Evolutionary conservation across 2,329 filamentous ascomycete genomes (phyloP).

Genomic region (Botrytis pseudocinerea): DNA sequence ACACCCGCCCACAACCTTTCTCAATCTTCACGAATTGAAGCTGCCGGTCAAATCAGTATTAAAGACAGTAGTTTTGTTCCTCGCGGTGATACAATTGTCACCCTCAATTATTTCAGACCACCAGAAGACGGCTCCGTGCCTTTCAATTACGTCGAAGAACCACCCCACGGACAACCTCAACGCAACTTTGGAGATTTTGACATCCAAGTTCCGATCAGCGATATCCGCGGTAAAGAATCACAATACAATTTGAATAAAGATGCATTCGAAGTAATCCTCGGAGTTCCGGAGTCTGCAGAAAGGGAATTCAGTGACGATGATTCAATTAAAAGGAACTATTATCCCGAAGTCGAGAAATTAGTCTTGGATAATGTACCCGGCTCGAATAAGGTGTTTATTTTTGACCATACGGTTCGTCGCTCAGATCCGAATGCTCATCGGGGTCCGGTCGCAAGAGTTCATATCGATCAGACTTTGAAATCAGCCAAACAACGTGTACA

Average conservation of each 20-base stretch:
- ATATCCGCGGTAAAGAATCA: conserved; percentile 71
- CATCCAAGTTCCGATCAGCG: conserved; percentile 53
- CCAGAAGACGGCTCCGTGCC: conserved; percentile 56
- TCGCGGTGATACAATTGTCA: conserved; percentile 52
- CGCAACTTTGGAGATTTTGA: conserved; percentile 39
- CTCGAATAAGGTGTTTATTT: conserved; percentile 67
- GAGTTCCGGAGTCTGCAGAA: conserved; percentile 57
- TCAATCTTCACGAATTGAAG: conserved; percentile 35
- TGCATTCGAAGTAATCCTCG: conserved; percentile 68
- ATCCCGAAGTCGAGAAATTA: conserved; percentile 77
- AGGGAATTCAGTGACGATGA: conserved; percentile 67
- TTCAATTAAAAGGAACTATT: conserved; percentile 71
- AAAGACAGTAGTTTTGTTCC: conserved; percentile 42
- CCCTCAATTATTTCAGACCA: conserved; percentile 55
- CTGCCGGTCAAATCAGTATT: conserved; percentile 25
- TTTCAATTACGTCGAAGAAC: conserved; percentile 55
- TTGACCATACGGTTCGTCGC: conserved; percentile 87
- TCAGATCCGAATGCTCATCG: conserved; percentile 58
- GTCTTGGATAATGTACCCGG: conserved; percentile 68
- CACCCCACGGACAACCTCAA: conserved; percentile 35
- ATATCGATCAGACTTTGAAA: conserved; percentile 77
- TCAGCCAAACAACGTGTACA: conserved; percentile 68
- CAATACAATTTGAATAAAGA: conserved; percentile 69
- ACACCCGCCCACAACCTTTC: conserved; percentile 47
- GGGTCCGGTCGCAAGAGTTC: conserved; percentile 68